Percentiles rank a stretch among this genome's conserved stretches.
Evolutionary conservation across 169 alveolate genomes (phyloP).

Genomic region (Babesia microti): DNA sequence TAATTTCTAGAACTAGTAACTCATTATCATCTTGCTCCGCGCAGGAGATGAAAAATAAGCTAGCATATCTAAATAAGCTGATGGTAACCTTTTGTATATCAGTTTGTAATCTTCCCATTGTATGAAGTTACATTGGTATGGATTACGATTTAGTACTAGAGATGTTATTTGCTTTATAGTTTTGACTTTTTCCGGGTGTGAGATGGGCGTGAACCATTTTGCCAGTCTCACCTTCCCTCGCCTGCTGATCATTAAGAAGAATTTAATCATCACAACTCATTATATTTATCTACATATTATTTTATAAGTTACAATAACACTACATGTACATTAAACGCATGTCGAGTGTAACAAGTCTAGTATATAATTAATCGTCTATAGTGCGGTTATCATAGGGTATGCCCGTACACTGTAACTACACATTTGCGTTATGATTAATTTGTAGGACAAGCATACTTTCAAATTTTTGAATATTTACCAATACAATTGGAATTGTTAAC

Average conservation of each 20-base stretch:
- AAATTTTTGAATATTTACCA: too few relatives aligned
- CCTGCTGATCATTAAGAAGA: conserved; percentile 87
- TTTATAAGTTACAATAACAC: too few relatives aligned
- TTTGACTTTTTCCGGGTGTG: conserved; percentile 65
- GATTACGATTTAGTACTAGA: conserved; percentile 82
- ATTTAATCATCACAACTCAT: conserved; percentile 84
- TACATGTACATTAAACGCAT: too few relatives aligned
- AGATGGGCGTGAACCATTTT: conserved; percentile 82
- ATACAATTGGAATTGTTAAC: too few relatives aligned
- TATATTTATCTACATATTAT: too few relatives aligned
- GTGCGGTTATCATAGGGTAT: too few relatives aligned
- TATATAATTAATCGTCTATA: too few relatives aligned
- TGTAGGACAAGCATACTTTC: too few relatives aligned
- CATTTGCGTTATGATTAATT: too few relatives aligned
- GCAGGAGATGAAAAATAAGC: conserved; percentile 91
- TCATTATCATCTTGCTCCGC: conserved; percentile 94
- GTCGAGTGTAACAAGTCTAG: too few relatives aligned
- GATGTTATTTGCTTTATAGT: conserved; percentile 79
- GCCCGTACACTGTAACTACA: too few relatives aligned
- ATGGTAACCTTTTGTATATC: conserved; percentile 79
- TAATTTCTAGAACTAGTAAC: conserved; percentile 84
- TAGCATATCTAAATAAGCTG: conserved; percentile 80
- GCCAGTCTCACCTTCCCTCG: conserved; percentile 93
- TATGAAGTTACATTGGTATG: conserved; percentile 89
- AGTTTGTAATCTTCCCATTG: conserved; percentile 94